Evolutionary conservation across 2,329 filamentous ascomycete species (phyloP), one percentile per base, ranked within the genome.

Genomic region (Trichophyton mentagrophytes): DNA sequence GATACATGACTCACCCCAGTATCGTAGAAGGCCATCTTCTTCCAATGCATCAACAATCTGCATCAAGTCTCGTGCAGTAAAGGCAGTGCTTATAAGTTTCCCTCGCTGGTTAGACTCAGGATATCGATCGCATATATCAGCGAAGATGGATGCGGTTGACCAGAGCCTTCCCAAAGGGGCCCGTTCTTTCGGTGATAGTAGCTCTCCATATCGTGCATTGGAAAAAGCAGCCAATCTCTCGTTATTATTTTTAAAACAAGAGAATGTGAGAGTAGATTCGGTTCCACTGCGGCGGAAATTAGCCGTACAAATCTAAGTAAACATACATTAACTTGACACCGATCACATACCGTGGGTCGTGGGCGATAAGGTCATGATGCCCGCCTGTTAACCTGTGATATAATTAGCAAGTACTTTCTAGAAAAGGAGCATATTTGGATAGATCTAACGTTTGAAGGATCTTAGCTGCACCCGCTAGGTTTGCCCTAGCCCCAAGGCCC

Each of bases 41-140:
- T 64, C 68, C 0, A 77, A 62, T 0, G 75, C 73, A 46, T 79
- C 76, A 0, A 74, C 74, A 49, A 79, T 70, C 2, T 65, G 56
- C 59, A 78, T 73, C 61, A 78, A 67, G 61, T 80, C 78, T 20
- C 77, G 65, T 0, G 72, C 78, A 0, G 71, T 69, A 61, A 75
- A 78, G 0, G 73, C 71, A 0, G 75, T 78, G 5, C 77, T 75
- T 3, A 79, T 64, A 6, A 74, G 64, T 3, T 58, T 57, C 2
- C 69, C 75, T 0, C 66, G 73, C 4, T 72, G 64, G 15, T 71
- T 58, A 6, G 30, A 0, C 20, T 71, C 40, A 3, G 25, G 25
- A 15, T 49, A 27, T n/a, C 27, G 13, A 22, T 13, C n/a, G 25
- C 58, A 60, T n/a, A 20, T 49, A 25, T 38, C 46, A 3, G 58